These are phyloP conservation scores for Lipomyces spencermartinsiae DNA, from an alignment of 805 yeast species.

Conservation along the genomic window DNA sequence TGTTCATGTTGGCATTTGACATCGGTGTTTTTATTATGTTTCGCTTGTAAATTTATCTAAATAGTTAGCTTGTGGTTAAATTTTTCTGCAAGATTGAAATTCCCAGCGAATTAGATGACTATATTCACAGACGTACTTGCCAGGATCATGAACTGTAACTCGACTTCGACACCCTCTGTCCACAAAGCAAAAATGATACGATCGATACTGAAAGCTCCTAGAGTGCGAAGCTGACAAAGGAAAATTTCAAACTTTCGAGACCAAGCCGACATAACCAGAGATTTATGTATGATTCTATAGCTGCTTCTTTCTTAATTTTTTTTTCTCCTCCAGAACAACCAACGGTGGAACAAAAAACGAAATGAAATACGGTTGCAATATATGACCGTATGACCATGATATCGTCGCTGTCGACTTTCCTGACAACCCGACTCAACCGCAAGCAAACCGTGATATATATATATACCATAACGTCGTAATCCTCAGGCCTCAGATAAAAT, in stretches of 20 bases:
- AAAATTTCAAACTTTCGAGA: no score
- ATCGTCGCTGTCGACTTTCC: neutral
- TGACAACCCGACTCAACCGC: no score
- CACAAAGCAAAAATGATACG: no score
- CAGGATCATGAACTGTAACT: no score
- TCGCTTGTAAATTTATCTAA: neutral
- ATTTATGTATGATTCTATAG: neutral
- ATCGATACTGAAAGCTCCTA: neutral
- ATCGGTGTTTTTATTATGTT: constrained; percentile 3
- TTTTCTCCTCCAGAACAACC: no score
- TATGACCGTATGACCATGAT: no score
- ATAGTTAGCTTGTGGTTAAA: neutral
- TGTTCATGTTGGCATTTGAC: neutral
- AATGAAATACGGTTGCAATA: no score
- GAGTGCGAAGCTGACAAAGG: no score
- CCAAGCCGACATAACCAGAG: neutral
- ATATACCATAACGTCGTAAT: neutral
- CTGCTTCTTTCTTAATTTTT: no score
- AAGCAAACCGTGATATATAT: neutral
- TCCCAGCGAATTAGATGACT: neutral
- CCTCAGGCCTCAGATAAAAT: neutral
- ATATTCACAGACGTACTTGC: neutral
- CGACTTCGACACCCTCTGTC: no score
- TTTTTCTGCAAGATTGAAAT: no score
- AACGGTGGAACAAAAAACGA: neutral